Conservation (phyloP, 345 rosid genomes). For the Cochlearia excelsa region DNA sequence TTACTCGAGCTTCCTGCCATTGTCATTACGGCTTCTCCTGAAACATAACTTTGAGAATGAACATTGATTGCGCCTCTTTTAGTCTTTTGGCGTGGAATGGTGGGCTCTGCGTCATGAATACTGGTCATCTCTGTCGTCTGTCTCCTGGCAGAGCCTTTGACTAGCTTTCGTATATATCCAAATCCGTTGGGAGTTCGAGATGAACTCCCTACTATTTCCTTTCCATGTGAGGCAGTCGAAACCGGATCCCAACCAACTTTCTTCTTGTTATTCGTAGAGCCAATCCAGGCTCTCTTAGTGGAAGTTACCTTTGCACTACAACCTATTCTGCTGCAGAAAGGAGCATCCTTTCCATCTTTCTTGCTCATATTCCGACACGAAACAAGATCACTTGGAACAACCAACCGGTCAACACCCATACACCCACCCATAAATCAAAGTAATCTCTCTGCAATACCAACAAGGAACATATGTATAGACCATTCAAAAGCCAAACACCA, state of each 20-base stretch:
- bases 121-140: too few relatives aligned
- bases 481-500: neutral
- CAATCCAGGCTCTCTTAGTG: conserved; percentile 41
- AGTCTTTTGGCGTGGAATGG: neutral
- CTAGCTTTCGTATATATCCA: conserved; percentile 36
- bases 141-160: too few relatives aligned
- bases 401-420: conserved; percentile 43
- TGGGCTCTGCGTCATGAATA: too few relatives aligned
- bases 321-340: conserved; percentile 64
- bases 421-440: conserved; percentile 62
- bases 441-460: conserved; percentile 14
- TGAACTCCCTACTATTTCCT: conserved; percentile 69
- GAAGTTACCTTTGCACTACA: conserved; percentile 57
- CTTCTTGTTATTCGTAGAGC: conserved; percentile 45
- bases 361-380: conserved; percentile 31
- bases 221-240: conserved; percentile 41
- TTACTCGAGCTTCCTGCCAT: conserved; percentile 54
- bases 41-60: conserved; percentile 21
- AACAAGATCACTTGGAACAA: conserved; percentile 21
- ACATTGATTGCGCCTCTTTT: conserved; percentile 19
- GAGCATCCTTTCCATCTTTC: conserved; percentile 51
- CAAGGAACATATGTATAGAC: too few relatives aligned
- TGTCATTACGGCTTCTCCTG: conserved; percentile 29
- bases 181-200: conserved; percentile 39
- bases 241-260: conserved; percentile 19